Evolutionary conservation across 257 asterid genomes (phyloP), one percentile per base, ranked within the genome.

Genomic region (Capsicum pubescens): DNA sequence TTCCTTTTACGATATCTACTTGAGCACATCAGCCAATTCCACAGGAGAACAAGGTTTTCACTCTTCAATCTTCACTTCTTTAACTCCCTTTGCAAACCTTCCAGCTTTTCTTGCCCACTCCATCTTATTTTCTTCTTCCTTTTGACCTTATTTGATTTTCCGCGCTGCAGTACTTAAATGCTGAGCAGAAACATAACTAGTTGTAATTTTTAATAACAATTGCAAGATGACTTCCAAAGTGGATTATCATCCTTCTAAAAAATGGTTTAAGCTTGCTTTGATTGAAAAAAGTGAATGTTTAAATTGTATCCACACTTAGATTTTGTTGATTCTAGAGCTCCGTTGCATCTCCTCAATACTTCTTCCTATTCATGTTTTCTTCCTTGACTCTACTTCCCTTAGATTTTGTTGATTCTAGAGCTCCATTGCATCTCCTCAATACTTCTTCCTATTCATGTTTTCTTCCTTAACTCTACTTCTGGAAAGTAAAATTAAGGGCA

Each of bases 221-320:
- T 61, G 39, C 69, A 21, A 11, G 44, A 39, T 21, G 69, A 61
- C 69, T 19, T 61, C 39, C 21, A 9, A 60, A 3, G 13, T 61
- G 39, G 1, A 21, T 9, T 55, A 55, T 55, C 17, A 55, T 13
- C 59, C 59, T 55, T 55, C 59, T 13, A 21, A 61, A 61, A 61
- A 61, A 21, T 61, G 68, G 14, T 61, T 61, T 61, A 61, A 61
- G 68, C 68, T 61, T 19, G 39, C 68, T 61, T 61, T 61, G 67
- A 61, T 2, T 61, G 36, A 61, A 61, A 61, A 39, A 26, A 9
- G 39, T 61, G 69, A 61, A 61, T 9, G 69, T 12, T 21, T 61
- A 39, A 61, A 61, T 60, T 9, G 39, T 61, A 61, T 61, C 39
- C 8, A 21, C 7, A 10, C 39, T 61, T 21, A 61, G 39, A 61